These are phyloP conservation scores for Lachnellula hyalina DNA, from an alignment of 2,329 filamentous ascomycete species.

Conservation along the genomic window DNA sequence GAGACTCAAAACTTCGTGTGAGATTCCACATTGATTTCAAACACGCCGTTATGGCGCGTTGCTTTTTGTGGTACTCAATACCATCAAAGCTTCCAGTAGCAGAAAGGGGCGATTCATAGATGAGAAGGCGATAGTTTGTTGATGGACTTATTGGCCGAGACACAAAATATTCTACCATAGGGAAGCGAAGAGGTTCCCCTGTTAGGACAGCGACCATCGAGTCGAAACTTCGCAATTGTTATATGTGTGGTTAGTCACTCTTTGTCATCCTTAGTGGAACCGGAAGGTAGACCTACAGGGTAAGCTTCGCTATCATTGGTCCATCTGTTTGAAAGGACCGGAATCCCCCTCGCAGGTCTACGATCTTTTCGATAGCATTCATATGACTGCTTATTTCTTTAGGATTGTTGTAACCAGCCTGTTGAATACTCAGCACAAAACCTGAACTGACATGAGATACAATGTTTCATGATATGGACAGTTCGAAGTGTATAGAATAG, in stretches of 20 bases:
- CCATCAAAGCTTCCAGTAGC: neutral
- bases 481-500: neutral
- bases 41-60: neutral
- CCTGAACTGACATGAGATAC: neutral
- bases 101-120: conserved; percentile 7
- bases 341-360: conserved; percentile 11
- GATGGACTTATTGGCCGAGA: conserved; percentile 1
- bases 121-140: neutral
- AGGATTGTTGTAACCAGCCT: conserved; percentile 13
- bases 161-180: conserved; percentile 7
- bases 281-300: conserved; percentile 4
- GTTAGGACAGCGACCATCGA: conserved; percentile 15
- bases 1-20: neutral
- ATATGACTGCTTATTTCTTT: conserved; percentile 14
- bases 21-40: conserved; percentile 4
- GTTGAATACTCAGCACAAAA: neutral
- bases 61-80: conserved; percentile 1
- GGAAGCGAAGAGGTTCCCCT: conserved; percentile 10
- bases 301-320: conserved; percentile 11
- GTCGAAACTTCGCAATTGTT: conserved; percentile 7
- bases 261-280: neutral
- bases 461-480: neutral
- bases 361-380: conserved; percentile 14
- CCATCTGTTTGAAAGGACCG: conserved; percentile 5
- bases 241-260: neutral